Evolutionary conservation across 1,284 basidiomycete genomes (phyloP).

Genomic region (Golubevia sp.): DNA sequence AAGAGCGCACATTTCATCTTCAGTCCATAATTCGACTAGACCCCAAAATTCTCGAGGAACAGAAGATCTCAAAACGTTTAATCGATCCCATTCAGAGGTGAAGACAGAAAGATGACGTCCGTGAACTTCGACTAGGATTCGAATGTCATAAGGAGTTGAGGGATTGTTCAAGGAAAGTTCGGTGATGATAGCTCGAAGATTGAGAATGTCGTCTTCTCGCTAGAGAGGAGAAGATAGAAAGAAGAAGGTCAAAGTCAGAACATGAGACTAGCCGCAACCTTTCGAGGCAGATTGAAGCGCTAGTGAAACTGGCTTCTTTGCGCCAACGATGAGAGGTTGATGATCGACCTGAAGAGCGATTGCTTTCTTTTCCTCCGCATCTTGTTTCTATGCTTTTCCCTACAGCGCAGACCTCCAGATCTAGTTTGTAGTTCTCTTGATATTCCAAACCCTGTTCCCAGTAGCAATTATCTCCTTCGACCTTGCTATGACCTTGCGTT

Average conservation of each 20-base stretch:
- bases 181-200: conserved; percentile 58
- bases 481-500: background rate
- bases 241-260: too few species aligned
- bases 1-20: conserved; percentile 58
- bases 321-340: background rate
- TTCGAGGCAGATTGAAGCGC: too few species aligned
- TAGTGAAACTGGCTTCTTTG: too few species aligned
- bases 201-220: conserved; percentile 60
- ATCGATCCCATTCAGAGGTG: conserved; percentile 59
- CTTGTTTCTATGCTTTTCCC: too few species aligned
- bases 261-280: background rate
- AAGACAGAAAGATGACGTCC: conserved; percentile 53
- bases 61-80: conserved; percentile 50
- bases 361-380: too few species aligned
- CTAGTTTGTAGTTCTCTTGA: too few species aligned
- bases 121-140: conserved; percentile 60
- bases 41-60: conserved; percentile 61
- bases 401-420: too few species aligned
- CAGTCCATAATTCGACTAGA: conserved; percentile 59
- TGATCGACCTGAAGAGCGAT: background rate
- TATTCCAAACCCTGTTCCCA: too few species aligned
- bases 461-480: background rate
- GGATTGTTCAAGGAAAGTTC: conserved; percentile 61
- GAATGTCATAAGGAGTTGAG: conserved; percentile 56
- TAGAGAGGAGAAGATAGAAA: conserved; percentile 1